phyloP scores from a whole-genome alignment of 208 protist species.

The Zelonia costaricensis region DNA sequence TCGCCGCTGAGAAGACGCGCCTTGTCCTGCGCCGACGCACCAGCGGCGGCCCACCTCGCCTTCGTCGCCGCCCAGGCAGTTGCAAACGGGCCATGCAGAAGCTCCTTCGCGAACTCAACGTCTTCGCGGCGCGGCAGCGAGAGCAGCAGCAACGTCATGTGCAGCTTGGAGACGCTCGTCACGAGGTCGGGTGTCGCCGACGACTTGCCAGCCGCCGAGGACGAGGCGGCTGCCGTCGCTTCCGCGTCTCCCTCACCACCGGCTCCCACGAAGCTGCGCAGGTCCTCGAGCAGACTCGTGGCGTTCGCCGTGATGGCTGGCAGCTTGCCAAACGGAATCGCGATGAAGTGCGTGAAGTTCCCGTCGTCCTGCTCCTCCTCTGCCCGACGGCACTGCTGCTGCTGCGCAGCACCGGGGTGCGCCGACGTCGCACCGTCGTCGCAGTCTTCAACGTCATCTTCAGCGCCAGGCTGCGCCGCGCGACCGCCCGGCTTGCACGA shows the following conservation, averaged over 20 bases:
- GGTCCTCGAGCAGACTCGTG: conserved; percentile 29
- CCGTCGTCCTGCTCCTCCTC: conserved; percentile 6
- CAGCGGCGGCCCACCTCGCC: conserved; percentile 8
- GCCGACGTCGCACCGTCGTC: not conserved
- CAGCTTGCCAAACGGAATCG: conserved; percentile 69
- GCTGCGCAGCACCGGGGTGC: not conserved
- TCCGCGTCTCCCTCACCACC: not conserved
- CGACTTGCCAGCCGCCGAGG: not conserved
- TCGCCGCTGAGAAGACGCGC: conserved; percentile 14
- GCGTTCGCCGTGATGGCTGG: conserved; percentile 26
- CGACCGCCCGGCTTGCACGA: conserved; percentile 2
- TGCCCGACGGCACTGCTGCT: conserved; percentile 19
- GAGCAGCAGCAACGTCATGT: conserved; percentile 81
- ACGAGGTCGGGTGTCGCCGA: conserved; percentile 43
- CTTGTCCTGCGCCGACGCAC: not conserved
- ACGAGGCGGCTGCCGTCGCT: not conserved
- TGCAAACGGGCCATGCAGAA: conserved; percentile 32
- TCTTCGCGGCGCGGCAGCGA: conserved; percentile 48
- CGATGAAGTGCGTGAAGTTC: conserved; percentile 82
- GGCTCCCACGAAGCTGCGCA: conserved; percentile 25
- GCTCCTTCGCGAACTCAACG: conserved; percentile 51
- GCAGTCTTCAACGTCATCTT: not conserved
- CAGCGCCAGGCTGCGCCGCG: not conserved
- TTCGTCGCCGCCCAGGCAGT: conserved; percentile 24
- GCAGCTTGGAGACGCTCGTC: conserved; percentile 42